These are phyloP conservation scores for Clonostachys solani DNA, from an alignment of 2,329 filamentous ascomycete species.

Conservation along the genomic window DNA sequence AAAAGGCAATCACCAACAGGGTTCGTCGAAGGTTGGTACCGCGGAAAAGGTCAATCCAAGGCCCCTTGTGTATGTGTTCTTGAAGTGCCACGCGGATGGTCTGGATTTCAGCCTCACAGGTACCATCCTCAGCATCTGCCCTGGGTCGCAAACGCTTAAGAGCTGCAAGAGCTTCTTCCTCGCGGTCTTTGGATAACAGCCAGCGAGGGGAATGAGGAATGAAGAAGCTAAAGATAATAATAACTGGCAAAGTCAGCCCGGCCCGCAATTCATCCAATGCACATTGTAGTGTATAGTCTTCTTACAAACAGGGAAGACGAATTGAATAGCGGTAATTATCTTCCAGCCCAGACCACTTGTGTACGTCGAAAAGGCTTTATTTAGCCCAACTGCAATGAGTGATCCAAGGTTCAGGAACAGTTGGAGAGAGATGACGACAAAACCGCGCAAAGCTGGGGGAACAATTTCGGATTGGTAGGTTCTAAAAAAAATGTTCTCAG, in stretches of 20 bases:
- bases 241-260: slow-evolving; percentile 1
- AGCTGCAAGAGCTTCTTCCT: slow-evolving; percentile 6
- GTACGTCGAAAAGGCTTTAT: neutral
- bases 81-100: neutral
- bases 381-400: neutral
- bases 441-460: neutral
- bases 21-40: neutral
- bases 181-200: slow-evolving; percentile 12
- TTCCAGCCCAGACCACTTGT: neutral
- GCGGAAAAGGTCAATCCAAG: neutral
- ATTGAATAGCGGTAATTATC: neutral
- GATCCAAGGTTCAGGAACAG: neutral
- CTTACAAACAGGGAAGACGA: neutral
- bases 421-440: neutral
- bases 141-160: slow-evolving; percentile 7
- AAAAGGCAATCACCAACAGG: neutral
- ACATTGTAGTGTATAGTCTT: too few relatives aligned
- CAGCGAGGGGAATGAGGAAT: slow-evolving; percentile 18
- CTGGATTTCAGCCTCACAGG: neutral
- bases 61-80: neutral
- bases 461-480: slow-evolving; percentile 1
- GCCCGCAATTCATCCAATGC: too few relatives aligned
- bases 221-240: slow-evolving; percentile 2
- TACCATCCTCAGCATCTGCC: slow-evolving; percentile 5
- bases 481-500: neutral